Evolutionary conservation across 176 grass and related monocot species (phyloP).

Genomic region (Avena sativa): DNA sequence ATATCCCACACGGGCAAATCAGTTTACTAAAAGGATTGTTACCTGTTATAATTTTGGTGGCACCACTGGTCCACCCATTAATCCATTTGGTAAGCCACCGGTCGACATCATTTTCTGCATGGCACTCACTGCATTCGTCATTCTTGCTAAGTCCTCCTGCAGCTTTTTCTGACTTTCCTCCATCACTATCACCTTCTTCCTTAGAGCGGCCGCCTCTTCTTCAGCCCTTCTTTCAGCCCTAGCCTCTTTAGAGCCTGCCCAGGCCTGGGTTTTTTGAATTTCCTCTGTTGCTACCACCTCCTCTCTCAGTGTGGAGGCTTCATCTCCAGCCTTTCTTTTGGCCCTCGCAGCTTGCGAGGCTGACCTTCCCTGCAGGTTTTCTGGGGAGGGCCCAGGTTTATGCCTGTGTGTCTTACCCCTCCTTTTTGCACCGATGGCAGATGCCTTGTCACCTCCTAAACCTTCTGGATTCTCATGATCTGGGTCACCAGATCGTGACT

Average conservation of each 20-base stretch:
- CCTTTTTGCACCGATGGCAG: not conserved
- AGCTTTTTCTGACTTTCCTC: constrained; percentile 57
- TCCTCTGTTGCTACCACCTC: constrained; percentile 7
- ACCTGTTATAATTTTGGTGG: constrained; percentile 37
- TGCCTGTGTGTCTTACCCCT: not conserved
- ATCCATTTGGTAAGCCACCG: not conserved
- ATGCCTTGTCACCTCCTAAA: not conserved
- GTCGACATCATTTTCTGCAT: constrained; percentile 36
- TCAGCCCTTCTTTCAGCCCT: constrained; percentile 55
- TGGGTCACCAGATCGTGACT: constrained; percentile 22
- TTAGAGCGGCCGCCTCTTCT: constrained; percentile 48
- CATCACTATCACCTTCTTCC: constrained; percentile 57
- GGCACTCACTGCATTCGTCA: constrained; percentile 34
- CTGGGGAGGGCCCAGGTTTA: not conserved
- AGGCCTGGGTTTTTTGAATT: not conserved
- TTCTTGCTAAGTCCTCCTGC: constrained; percentile 44
- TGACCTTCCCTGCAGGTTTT: not conserved
- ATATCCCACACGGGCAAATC: not conserved
- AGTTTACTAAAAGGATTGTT: constrained; percentile 14
- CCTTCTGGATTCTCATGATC: constrained; percentile 10
- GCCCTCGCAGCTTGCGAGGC: not conserved
- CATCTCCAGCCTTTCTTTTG: constrained; percentile 33
- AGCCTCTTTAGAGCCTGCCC: constrained; percentile 17
- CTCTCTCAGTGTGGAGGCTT: not conserved
- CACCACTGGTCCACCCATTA: not conserved